Evolutionary conservation across 805 yeast species (phyloP), one percentile per base, ranked within the genome.

Genomic region (Komagataella pseudopastoris): DNA sequence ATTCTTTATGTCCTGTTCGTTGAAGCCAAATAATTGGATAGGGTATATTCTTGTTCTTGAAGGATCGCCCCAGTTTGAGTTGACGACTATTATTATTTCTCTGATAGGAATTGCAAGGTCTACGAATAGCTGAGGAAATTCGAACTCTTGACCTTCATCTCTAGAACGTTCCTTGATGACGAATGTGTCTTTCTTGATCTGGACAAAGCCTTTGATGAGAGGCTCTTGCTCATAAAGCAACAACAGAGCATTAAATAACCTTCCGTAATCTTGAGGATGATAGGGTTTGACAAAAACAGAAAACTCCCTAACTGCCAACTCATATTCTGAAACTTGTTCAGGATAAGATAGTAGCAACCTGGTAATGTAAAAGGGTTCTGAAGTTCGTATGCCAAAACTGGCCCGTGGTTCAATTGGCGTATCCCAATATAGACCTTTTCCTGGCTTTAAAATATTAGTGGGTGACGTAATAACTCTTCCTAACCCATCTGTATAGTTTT

Each of bases 1-100:
- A 22, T 16, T 24, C 14, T 39, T 43, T 17, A 51, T 20, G 30
- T 53, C 49, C 17, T 46, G 44, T n/a, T 36, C 24, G 24, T 48
- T 46, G 16, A 52, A 45, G 3, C 56, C 56, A 46, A 53, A 53
- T 4, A 50, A 52, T 49, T 51, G 48, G 14, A 53, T 12, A 20
- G 48, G 48, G 17, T 53, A 50, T 23, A 53, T 45, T n/a, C 47
- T 48, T 10, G 51, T 52, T 14, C 49, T 14, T 22, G 30, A 24
- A 2, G 49, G 49, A 43, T 53, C 49, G 12, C 56, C 56, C 56
- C 56, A 53, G 36, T 53, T 53, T 18, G 49, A 23, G 17, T 53
- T 52, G 5, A 53, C 47, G 16, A 49, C 52, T 7, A 53, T 18
- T 16, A 51, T 50, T 4, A 53, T 36, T n/a, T 52, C 51, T 10